Conservation (phyloP, 1,139 yeast species). For the Pichiaceae sp. region DNA sequence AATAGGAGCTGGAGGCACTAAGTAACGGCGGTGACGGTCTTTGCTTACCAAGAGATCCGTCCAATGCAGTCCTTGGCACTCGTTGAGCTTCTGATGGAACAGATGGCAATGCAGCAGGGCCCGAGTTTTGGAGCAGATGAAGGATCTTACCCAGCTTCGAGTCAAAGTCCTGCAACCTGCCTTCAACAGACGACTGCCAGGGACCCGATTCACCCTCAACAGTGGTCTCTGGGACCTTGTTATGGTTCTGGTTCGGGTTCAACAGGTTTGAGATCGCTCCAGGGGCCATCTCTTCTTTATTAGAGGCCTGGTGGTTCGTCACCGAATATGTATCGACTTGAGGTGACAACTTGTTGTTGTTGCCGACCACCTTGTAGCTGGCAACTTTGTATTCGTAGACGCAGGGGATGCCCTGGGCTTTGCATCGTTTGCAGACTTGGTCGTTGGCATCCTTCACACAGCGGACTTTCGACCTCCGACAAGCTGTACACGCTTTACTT, state of each 20-base stretch:
- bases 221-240: neutral
- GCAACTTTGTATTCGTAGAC: conserved; percentile 51
- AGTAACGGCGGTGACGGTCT: neutral
- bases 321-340: neutral
- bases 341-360: neutral
- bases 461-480: conserved; percentile 57
- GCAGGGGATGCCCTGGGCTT: conserved; percentile 44
- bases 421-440: conserved; percentile 55
- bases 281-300: neutral
- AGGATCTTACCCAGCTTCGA: conserved; percentile 20
- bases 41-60: neutral
- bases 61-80: neutral
- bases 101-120: neutral
- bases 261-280: conserved; percentile 6
- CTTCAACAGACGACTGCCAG: conserved; percentile 25
- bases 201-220: neutral
- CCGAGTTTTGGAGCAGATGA: conserved; percentile 9
- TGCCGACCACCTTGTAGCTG: conserved; percentile 28
- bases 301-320: neutral
- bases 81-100: neutral
- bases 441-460: conserved; percentile 36
- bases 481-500: conserved; percentile 52
- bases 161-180: conserved; percentile 27
- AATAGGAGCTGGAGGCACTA: neutral
- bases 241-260: conserved; percentile 8